Conservation (phyloP, 1,284 basidiomycete species). For the Exsudoporus floridanus region DNA sequence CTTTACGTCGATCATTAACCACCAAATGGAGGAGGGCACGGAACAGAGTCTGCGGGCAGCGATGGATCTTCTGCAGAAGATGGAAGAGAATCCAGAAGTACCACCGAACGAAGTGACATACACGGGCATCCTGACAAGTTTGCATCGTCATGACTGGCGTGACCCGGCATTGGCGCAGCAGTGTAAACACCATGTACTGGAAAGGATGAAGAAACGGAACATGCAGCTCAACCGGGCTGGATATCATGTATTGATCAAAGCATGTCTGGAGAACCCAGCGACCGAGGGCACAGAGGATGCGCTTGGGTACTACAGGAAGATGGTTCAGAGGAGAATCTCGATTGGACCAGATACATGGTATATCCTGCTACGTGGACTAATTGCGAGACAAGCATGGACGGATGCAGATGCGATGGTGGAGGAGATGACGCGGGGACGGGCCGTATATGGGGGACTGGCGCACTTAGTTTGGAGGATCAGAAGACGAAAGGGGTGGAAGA, state of each 20-base stretch:
- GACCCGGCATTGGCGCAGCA: conserved; percentile 42
- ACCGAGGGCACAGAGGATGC: conserved; percentile 53
- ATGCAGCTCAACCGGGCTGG: conserved; percentile 57
- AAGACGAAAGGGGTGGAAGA: conserved; percentile 32
- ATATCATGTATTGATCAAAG: conserved; percentile 75
- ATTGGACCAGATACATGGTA: conserved; percentile 71
- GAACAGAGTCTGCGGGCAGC: conserved; percentile 58
- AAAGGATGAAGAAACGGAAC: conserved; percentile 57
- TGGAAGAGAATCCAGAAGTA: conserved; percentile 60
- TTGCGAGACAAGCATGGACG: conserved; percentile 52
- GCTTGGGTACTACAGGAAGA: conserved; percentile 62
- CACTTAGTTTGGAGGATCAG: conserved; percentile 41
- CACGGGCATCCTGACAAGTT: conserved; percentile 60
- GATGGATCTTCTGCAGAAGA: conserved; percentile 62
- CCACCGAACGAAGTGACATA: conserved; percentile 74
- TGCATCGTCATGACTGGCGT: conserved; percentile 55
- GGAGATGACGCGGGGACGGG: conserved; percentile 51
- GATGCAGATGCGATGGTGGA: conserved; percentile 58
- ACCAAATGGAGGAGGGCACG: conserved; percentile 59
- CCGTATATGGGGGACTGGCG: conserved; percentile 40
- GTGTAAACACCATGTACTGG: conserved; percentile 51
- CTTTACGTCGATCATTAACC: conserved; percentile 73
- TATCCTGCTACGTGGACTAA: conserved; percentile 64
- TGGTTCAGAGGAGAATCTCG: conserved; percentile 51
- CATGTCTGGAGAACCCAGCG: conserved; percentile 53